Percentiles rank a stretch among this genome's conserved stretches.
These are phyloP conservation scores for Aspergillus puulaauensis DNA, from an alignment of 2,329 filamentous ascomycete genomes.

Conservation along the genomic window DNA sequence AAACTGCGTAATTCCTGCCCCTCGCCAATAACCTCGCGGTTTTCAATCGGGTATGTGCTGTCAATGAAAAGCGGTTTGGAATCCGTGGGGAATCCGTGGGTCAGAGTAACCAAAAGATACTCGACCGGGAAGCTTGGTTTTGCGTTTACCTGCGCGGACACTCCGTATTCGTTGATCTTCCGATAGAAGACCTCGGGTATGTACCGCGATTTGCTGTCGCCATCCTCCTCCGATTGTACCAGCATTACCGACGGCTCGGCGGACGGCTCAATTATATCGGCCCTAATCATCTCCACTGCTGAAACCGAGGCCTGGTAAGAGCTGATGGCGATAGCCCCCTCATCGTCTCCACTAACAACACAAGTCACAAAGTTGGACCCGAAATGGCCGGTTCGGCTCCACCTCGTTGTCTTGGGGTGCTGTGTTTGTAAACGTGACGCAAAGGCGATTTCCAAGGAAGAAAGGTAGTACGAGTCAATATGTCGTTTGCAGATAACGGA, in stretches of 20 bases:
- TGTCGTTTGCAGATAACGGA: conserved; percentile 93
- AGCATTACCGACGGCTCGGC: conserved; percentile 93
- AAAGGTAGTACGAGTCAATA: conserved; percentile 90
- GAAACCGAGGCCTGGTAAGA: conserved; percentile 95
- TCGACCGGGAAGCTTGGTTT: conserved; percentile 96
- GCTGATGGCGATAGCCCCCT: conserved; percentile 83
- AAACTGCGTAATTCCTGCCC: conserved; percentile 74
- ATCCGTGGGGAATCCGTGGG: conserved; percentile 87
- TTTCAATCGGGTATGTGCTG: conserved; percentile 82
- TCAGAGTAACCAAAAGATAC: conserved; percentile 92
- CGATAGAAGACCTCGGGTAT: conserved; percentile 98
- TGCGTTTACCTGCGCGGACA: conserved; percentile 94
- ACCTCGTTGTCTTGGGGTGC: conserved; percentile 66
- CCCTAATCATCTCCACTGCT: conserved; percentile 93
- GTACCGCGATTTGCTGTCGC: conserved; percentile 71
- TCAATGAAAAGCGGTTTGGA: conserved; percentile 72
- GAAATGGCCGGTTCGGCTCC: conserved; percentile 92
- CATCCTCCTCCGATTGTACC: conserved; percentile 82
- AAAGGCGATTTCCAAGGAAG: conserved; percentile 88
- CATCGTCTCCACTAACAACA: conserved; percentile 87
- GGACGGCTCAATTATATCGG: conserved; percentile 92
- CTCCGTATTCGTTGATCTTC: conserved; percentile 92
- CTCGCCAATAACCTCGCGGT: conserved; percentile 82
- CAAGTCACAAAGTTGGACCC: conserved; percentile 96
- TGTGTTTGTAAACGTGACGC: conserved; percentile 60